Percentiles rank a stretch among this genome's conserved stretches.
phyloP scores from a whole-genome alignment of 345 rosid species.

The Populus davidiana region DNA sequence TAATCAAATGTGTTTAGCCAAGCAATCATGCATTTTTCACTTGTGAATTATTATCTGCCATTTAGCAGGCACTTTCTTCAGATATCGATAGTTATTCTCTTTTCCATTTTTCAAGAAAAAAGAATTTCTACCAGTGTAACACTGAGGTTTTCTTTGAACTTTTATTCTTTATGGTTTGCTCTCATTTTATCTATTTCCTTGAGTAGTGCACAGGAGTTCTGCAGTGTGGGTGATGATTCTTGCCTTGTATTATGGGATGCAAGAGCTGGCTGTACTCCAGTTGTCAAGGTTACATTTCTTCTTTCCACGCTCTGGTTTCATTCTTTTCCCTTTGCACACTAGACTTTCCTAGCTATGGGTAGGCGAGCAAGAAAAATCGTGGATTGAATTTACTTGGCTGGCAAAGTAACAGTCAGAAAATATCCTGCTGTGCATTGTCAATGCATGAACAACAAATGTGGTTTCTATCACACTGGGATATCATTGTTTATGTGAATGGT shows the following conservation, averaged over 20 bases:
- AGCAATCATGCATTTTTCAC: slow-evolving; percentile 2
- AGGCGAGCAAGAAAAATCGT: neutral
- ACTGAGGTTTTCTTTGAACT: neutral
- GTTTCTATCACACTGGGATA: too few species aligned
- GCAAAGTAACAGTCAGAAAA: too few species aligned
- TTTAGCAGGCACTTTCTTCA: neutral
- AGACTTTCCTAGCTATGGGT: neutral
- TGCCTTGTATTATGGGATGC: slow-evolving; percentile 74
- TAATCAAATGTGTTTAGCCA: neutral
- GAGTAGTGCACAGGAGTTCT: slow-evolving; percentile 52
- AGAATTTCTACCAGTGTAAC: neutral
- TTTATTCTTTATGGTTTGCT: neutral
- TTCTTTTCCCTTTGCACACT: neutral
- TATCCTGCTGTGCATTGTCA: too few species aligned
- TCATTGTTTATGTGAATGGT: too few species aligned
- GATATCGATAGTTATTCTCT: neutral
- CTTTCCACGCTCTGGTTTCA: neutral
- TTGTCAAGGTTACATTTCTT: slow-evolving; percentile 45
- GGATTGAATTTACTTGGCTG: too few species aligned
- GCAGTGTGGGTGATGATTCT: slow-evolving; percentile 74
- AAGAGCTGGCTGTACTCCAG: slow-evolving; percentile 49
- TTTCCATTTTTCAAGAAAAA: neutral
- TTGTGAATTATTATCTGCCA: neutral
- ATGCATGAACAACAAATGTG: too few species aligned
- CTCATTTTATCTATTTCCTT: neutral